Base-by-base conservation (phyloP, 2,329 filamentous ascomycete species). In the Phymatotrichopsis omnivora region DNA sequence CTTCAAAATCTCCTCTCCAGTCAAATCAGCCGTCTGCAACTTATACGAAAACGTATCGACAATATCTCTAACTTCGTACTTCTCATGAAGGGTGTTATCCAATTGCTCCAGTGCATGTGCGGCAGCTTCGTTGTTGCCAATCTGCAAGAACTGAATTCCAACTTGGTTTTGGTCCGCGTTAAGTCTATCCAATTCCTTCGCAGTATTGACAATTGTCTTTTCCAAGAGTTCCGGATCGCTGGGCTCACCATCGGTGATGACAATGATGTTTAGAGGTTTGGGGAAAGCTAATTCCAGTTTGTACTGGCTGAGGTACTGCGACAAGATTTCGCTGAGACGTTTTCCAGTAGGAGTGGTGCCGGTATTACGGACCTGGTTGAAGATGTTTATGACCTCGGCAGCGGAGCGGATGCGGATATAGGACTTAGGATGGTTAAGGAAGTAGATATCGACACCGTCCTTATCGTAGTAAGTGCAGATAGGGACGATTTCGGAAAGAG, bases 81-180 rank as follows among this genome's bases (percentile, higher is more conserved):
- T 65, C 32, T 71, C 68, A 2, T 64, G 67, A 27, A 91, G 65
- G 5, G 74, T 73, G 61, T 95, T 83, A 60, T 96, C 89, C 7
- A 96, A 69, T 35, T 78, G 71, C 57, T 73, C 67, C 34, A 96
- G 68, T 44, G 80, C 76, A 56, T 70, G 64, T 3, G 71, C 68
- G 0, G 87, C 89, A 1, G 64, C 67, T 1, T 65, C 60, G 56
- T 93, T 84, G 38, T 75, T 71, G 44, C 91, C 89, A 37, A 96
- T 82, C 65, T 95, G 89, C 69, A 96, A 93, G 68, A 96, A 96
- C 63, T 96, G 89, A 45, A 96, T 77, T 20, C 89, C 89, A 4
- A 95, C 70, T 67, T 96, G 91, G 69, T 82, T 82, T 1, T 78
- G 71, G 5, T 82, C 77, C 0, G 85, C 85, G 14, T 80, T 73